A percentile compares a stretch with the other conserved stretches of the same genome.
These are phyloP conservation scores for Daedaleopsis nitida DNA, from an alignment of 768 basidiomycete species.

Conservation along the genomic window DNA sequence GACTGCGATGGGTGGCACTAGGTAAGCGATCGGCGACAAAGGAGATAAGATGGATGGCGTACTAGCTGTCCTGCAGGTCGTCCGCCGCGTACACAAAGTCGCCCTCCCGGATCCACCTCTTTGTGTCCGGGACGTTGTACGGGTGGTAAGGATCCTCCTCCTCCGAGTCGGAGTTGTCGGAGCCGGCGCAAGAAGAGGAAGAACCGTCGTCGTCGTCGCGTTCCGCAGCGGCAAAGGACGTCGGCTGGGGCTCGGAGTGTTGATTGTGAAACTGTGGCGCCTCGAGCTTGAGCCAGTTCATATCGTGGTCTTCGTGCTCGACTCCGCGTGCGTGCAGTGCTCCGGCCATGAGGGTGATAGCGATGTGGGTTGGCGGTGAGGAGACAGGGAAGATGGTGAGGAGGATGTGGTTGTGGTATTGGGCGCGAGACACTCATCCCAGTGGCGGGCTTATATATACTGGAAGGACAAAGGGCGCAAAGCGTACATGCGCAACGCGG, in stretches of 20 bases:
- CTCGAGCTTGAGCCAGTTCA: conserved; percentile 15
- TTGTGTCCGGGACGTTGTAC: conserved; percentile 13
- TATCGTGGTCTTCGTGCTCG: conserved; percentile 9
- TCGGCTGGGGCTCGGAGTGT: neutral
- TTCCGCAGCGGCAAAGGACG: neutral
- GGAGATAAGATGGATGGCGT: neutral
- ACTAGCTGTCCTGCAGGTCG: conserved; percentile 9
- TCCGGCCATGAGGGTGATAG: neutral
- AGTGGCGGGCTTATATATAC: conserved; percentile 11
- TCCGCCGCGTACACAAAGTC: conserved; percentile 17
- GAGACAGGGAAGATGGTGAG: conserved; percentile 5
- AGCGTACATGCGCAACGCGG: conserved; percentile 9
- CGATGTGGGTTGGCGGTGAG: neutral
- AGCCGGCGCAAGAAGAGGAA: conserved; percentile 5
- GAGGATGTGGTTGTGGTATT: neutral
- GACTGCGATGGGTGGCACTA: neutral
- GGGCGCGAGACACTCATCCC: conserved; percentile 4
- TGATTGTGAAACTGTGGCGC: conserved; percentile 17
- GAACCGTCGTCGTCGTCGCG: conserved; percentile 4
- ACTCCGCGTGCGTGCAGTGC: neutral
- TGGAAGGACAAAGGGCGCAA: conserved; percentile 17
- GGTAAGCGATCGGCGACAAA: conserved; percentile 10
- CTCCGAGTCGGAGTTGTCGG: conserved; percentile 10
- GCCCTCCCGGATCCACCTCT: conserved; percentile 14
- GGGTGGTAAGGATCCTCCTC: conserved; percentile 16